A percentile compares a stretch with the other conserved stretches of the same genome.
Conservation (phyloP, 495 filamentous ascomycete species). For the Corynascus novoguineensis region DNA sequence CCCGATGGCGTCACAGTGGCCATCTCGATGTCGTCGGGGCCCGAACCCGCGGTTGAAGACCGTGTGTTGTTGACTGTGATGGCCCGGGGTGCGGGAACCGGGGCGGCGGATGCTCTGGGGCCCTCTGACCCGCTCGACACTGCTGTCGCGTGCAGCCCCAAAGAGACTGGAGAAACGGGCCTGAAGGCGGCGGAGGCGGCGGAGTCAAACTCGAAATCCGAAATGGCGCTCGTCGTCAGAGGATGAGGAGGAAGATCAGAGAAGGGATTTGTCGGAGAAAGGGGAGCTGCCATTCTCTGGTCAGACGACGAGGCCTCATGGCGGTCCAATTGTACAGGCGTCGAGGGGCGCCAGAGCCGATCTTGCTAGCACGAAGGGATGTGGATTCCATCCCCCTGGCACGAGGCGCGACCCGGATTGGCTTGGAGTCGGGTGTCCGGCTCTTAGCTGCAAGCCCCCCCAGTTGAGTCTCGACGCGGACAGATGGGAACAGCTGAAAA, state of each 20-base stretch:
- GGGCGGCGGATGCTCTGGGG: constrained; percentile 3
- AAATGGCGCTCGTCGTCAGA: neutral
- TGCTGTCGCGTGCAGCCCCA: constrained; percentile 10
- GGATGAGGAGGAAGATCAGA: constrained; percentile 1
- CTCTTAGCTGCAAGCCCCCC: too few species aligned
- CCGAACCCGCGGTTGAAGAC: constrained; percentile 5
- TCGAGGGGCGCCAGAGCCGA: constrained; percentile 1
- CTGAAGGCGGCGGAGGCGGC: neutral
- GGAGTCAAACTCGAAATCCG: neutral
- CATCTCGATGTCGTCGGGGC: constrained; percentile 45
- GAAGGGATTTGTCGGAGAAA: neutral
- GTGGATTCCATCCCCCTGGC: constrained; percentile 13
- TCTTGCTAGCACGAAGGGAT: constrained; percentile 12
- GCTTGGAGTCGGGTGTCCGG: constrained; percentile 4
- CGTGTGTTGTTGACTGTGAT: neutral
- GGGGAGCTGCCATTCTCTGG: constrained; percentile 15
- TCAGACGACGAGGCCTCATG: constrained; percentile 10
- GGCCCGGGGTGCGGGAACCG: constrained; percentile 1
- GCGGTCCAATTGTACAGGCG: constrained; percentile 10
- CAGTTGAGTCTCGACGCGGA: neutral
- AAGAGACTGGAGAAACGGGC: neutral
- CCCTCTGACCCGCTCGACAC: neutral
- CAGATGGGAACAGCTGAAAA: neutral
- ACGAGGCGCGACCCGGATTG: constrained; percentile 18
- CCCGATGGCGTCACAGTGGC: constrained; percentile 38